Base-by-base conservation (phyloP, 352 stramenopile species). In the Pythium grandisporangium region DNA sequence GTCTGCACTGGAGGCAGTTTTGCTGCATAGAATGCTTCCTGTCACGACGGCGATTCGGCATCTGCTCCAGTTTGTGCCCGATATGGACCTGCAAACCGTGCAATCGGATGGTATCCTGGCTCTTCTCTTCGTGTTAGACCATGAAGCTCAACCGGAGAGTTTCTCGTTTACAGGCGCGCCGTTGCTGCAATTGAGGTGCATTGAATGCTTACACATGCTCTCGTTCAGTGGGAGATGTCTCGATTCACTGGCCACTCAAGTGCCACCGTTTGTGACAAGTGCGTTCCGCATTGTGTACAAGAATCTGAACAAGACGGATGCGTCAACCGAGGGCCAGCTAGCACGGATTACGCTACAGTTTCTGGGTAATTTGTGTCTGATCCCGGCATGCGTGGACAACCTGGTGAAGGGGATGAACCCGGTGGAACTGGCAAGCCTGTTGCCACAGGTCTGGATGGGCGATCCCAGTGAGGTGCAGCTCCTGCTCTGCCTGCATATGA, bases 361-460 rank as follows among this genome's bases (percentile, higher is more conserved):
- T 36, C 61, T 93, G 0, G 80, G 80, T 6, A 90, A 91, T 25
- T n/a, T 93, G 34, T 93, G 80, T 38, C 55, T 93, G 13, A 84
- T 91, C 35, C 80, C 80, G 21, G 75, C 77, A 7, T 93, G 80
- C 44, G 86, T 93, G 14, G 80, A 93, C 48, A 93, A 78, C 20
- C 63, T 93, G 30, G 80, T 93, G 10, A 89, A 86, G 51, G 80
- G 80, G 38, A 93, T 93, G 80, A 68, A 93, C 44, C 72, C 80
- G 2, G 65, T 72, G 20, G 76, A 70, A 26, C 51, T 93, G 27
- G 68, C 80, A 0, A 74, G 65, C 22, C 33, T 93, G 22, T 48
- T 93, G 16, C 80, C 80, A 3, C 70, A 84, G 17, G 69, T 91
- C 12, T 91, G 76, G 73, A 53, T 83, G 1, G 77, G 73, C 6